These are phyloP conservation scores for Hypoxylon sp. DNA, from an alignment of 2,329 filamentous ascomycete genomes.

Conservation along the genomic window DNA sequence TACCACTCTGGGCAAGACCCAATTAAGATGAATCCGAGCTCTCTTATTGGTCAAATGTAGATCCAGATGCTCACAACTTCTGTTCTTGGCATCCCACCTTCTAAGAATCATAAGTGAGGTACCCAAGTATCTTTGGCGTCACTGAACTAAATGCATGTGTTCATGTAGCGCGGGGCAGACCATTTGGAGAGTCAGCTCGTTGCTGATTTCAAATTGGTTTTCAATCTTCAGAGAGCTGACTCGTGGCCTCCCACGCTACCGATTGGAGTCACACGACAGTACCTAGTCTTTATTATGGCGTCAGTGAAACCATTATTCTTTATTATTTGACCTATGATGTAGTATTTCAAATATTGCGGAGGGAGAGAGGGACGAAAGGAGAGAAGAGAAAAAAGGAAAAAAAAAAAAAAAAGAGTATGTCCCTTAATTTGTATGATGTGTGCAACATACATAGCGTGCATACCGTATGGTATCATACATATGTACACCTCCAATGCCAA, in stretches of 20 bases:
- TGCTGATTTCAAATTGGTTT: not conserved
- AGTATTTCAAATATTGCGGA: not conserved
- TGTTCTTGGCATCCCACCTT: slow-evolving; percentile 9
- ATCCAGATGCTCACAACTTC: not conserved
- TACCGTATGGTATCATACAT: not conserved
- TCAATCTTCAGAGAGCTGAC: not conserved
- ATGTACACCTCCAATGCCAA: slow-evolving; percentile 3
- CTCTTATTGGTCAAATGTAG: slow-evolving; percentile 18
- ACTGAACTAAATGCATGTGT: too few relatives aligned
- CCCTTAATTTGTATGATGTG: not conserved
- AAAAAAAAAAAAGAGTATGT: too few relatives aligned
- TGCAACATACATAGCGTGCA: not conserved
- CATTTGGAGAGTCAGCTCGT: not conserved
- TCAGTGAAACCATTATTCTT: not conserved
- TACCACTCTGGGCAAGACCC: slow-evolving; percentile 16
- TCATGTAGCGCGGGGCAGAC: not conserved
- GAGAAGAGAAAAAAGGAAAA: not conserved
- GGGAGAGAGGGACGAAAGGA: not conserved
- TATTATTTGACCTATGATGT: not conserved
- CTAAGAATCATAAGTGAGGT: not conserved
- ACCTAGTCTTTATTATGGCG: not conserved
- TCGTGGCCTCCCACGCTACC: not conserved
- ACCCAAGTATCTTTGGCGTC: not conserved
- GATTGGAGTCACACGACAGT: slow-evolving; percentile 9
- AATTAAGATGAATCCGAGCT: slow-evolving; percentile 1